These are phyloP conservation scores for Ophiocordyceps robertsii DNA, from an alignment of 2,329 filamentous ascomycete genomes.

Conservation along the genomic window DNA sequence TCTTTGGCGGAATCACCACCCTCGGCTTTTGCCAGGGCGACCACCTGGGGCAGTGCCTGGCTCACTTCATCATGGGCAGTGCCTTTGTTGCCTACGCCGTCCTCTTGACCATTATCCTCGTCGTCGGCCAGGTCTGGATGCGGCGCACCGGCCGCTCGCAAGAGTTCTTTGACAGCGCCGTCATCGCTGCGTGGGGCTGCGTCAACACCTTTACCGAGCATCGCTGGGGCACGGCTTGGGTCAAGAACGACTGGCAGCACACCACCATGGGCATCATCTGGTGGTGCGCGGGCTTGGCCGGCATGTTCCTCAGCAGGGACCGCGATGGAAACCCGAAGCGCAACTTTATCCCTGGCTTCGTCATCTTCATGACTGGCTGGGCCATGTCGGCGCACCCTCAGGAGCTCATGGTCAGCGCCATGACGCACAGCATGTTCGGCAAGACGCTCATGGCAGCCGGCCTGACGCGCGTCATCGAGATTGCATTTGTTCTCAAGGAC, in stretches of 20 bases:
- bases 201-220: constrained; percentile 99
- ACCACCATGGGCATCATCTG: constrained; percentile 99
- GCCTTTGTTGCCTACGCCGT: constrained; percentile 94
- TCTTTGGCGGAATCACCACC: constrained; percentile 88
- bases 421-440: constrained; percentile 80
- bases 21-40: constrained; percentile 88
- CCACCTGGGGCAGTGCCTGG: constrained; percentile 81
- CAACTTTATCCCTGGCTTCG: constrained; percentile 84
- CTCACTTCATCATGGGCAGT: constrained; percentile 97
- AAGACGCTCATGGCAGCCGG: constrained; percentile 92
- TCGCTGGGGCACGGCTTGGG: constrained; percentile 81
- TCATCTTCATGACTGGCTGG: constrained; percentile 87
- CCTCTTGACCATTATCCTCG: constrained; percentile 68
- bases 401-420: constrained; percentile 67
- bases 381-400: constrained; percentile 91
- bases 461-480: constrained; percentile 72
- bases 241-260: constrained; percentile 88
- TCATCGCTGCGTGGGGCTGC: constrained; percentile 91
- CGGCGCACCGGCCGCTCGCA: constrained; percentile 73
- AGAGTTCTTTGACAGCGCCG: constrained; percentile 87
- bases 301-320: constrained; percentile 81
- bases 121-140: constrained; percentile 83
- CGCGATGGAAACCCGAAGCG: constrained; percentile 76
- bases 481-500: constrained; percentile 76
- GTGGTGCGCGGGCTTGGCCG: constrained; percentile 88